Evolutionary conservation across 768 basidiomycete genomes (phyloP), one percentile per base, ranked within the genome.

Genomic region (Leucosporidium creatinivorum): DNA sequence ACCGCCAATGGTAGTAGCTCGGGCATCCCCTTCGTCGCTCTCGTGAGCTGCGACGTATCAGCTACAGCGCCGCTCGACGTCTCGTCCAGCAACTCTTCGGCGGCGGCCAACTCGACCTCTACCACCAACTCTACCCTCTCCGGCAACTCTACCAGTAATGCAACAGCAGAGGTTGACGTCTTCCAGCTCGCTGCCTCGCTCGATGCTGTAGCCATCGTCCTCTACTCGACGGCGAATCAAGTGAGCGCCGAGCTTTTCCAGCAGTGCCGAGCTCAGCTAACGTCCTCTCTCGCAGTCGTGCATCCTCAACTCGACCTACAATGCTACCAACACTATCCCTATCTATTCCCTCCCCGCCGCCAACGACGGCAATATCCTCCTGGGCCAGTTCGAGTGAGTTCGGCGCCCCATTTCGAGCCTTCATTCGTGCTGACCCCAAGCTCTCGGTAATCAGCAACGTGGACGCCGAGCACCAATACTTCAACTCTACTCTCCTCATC

Each of bases 21-120:
- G 18, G 18, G 21, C 2, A 33, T 70, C 19, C 69, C 69, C 19
- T 70, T 51, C 44, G 48, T 70, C 56, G 66, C 66, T 1, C 58
- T 55, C 66, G 56, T 70, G 33, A 65, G 62, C 13, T 70, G 69
- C 60, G 69, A 70, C 60, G 26, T 52, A 26, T 54, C 60, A 51
- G 33, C 50, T 49, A 59, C 64, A 33, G 50, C 58, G 33, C 36
- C 54, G 8, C 25, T 30, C 15, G 17, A 9, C 10, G 25, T 55
- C 54, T n/a, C 26, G 13, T 30, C 26, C 25, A 26, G 26, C 51
- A 55, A 39, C 61, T 26, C 61, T 9, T 21, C 51, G 1, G 17
- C 33, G n/a, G n/a, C 39, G 8, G 23, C 31, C 56, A 62, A 62
- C 61, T 54, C 26, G 17, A 61, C 62, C 21, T 23, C 54, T 7